Conservation (phyloP, 164 flowering plant genomes). For the Nymphaea colorata region DNA sequence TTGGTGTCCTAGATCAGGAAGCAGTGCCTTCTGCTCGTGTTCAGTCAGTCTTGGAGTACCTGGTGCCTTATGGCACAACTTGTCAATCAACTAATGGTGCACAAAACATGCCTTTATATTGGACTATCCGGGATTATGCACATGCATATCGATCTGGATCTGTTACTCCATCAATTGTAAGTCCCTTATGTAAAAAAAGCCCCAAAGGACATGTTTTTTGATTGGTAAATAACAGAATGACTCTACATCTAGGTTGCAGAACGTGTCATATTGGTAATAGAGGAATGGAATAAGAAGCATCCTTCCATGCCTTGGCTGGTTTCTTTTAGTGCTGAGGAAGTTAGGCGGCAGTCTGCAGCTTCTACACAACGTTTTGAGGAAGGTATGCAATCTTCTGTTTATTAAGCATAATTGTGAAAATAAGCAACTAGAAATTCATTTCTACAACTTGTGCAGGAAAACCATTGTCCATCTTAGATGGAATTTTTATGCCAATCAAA, state of each 20-base stretch:
- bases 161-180: constrained; percentile 65
- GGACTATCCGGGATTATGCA: constrained; percentile 92
- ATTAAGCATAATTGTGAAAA: no score
- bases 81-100: constrained; percentile 22
- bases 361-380: constrained; percentile 81
- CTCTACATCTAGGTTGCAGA: constrained; percentile 59
- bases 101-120: constrained; percentile 39
- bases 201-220: not conserved
- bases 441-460: constrained; percentile 34
- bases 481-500: constrained; percentile 84
- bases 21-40: constrained; percentile 52
- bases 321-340: constrained; percentile 55
- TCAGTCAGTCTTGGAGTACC: constrained; percentile 53
- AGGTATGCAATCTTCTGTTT: constrained; percentile 31
- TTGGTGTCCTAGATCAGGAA: constrained; percentile 45
- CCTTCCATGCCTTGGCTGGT: constrained; percentile 58
- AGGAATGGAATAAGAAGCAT: constrained; percentile 42
- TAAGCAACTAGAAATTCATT: not conserved
- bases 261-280: constrained; percentile 50
- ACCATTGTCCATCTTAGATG: constrained; percentile 81
- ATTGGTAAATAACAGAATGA: not conserved
- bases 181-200: not conserved
- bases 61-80: constrained; percentile 66
- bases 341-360: constrained; percentile 88
- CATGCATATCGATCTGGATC: constrained; percentile 65